phyloP scores from a whole-genome alignment of 495 filamentous ascomycete genomes.

The Penicillium herquei region DNA sequence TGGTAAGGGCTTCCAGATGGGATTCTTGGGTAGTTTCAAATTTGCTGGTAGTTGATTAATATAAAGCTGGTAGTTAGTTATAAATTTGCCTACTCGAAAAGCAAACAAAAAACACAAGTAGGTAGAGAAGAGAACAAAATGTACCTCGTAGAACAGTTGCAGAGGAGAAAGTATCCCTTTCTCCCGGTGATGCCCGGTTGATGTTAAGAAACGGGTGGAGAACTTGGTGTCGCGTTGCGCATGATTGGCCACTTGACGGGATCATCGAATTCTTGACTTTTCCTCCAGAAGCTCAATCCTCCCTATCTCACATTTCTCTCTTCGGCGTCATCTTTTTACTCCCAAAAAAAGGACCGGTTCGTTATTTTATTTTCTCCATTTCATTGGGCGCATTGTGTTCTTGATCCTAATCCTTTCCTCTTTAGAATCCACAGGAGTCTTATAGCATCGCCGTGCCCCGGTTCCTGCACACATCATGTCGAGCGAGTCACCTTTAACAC shows the following conservation, averaged over 20 bases:
- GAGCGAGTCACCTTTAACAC: slow-evolving; percentile 38
- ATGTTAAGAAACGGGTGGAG: slow-evolving; percentile 19
- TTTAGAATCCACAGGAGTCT: slow-evolving; percentile 18
- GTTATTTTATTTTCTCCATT: slow-evolving; percentile 5
- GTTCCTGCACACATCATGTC: slow-evolving; percentile 41
- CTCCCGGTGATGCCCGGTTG: slow-evolving; percentile 3
- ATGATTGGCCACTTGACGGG: slow-evolving; percentile 36
- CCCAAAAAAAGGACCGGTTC: slow-evolving; percentile 14
- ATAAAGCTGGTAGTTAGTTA: background rate
- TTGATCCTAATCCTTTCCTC: background rate
- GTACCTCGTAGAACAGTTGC: background rate
- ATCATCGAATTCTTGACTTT: slow-evolving; percentile 31
- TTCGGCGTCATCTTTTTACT: slow-evolving; percentile 11
- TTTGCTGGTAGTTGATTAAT: background rate
- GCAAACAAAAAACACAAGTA: no score
- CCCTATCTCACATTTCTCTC: slow-evolving; percentile 30
- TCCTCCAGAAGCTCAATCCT: slow-evolving; percentile 38
- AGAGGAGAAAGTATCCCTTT: slow-evolving; percentile 1
- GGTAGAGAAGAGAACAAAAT: background rate
- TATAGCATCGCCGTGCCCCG: slow-evolving; percentile 22
- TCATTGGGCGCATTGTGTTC: slow-evolving; percentile 5
- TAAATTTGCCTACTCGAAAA: background rate
- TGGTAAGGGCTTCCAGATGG: no score
- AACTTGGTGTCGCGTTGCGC: slow-evolving; percentile 25
- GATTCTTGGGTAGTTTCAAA: no score